Base-by-base conservation (phyloP, 345 rosid species). In the Gossypium sturtianum region DNA sequence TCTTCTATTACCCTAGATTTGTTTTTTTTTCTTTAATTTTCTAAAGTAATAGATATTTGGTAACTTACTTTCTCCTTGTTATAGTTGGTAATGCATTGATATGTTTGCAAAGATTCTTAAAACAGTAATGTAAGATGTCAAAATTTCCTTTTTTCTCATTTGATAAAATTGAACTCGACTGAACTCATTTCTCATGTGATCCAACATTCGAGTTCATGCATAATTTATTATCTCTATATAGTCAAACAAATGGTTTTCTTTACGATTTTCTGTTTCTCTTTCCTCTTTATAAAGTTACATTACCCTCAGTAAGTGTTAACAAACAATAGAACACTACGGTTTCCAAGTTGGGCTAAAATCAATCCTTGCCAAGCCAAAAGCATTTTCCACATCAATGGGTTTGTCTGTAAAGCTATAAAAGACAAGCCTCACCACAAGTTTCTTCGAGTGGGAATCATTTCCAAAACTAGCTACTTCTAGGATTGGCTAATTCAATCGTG, bases 1-100 rank as follows among this genome's bases (percentile, higher is more conserved):
- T 25, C 25, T 25, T 25, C 2, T 25, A 0, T 25, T 25, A 25
- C 27, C 1, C 27, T 25, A 25, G 27, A 25, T 25, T 25, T 25
- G 25, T 25, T 25, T 25, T 25, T 23, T 25, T 25, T 2, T 22
- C 27, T 25, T 25, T 25, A 2, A 25, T 25, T 25, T 25, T 25
- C 2, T 25, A 0, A 25, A 25, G 27, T 25, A 25, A 25, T 25
- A 25, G 27, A 25, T 25, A 25, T 25, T 25, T 25, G 27, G 27
- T 68, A 63, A 83, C 87, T 87, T 80, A 85, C 87, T 75, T 76
- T 76, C 74, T 63, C 63, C 16, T 67, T 48, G 77, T 81, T 77
- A 81, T 68, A 34, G 78, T 52, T 52, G 60, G 52, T 61, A 77
- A 80, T 60, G 72, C 76, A 75, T 79, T 74, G 65, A 77, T 56